phyloP scores from a whole-genome alignment of 768 basidiomycete genomes.

The Mycena galericulata region DNA sequence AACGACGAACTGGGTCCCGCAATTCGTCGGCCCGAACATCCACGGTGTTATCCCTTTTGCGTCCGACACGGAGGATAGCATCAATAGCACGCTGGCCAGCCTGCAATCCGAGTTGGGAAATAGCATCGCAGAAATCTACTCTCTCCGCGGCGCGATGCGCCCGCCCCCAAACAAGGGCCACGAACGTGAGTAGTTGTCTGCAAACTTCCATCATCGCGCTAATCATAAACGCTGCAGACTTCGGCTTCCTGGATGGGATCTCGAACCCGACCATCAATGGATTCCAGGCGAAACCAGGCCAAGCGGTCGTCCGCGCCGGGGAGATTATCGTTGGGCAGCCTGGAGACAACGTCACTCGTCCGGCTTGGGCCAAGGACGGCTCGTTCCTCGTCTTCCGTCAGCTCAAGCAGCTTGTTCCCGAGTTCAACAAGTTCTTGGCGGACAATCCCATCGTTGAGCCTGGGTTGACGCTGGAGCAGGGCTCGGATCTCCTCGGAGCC shows the following conservation, averaged over 20 bases:
- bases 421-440: too few relatives aligned
- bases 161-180: slow-evolving; percentile 36
- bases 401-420: too few relatives aligned
- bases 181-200: slow-evolving; percentile 40
- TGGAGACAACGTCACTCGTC: too few relatives aligned
- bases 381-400: too few relatives aligned
- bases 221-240: slow-evolving; percentile 25
- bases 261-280: slow-evolving; percentile 24
- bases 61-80: neutral
- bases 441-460: too few relatives aligned
- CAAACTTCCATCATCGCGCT: too few relatives aligned
- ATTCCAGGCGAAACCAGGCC: slow-evolving; percentile 24
- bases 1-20: neutral
- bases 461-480: too few relatives aligned
- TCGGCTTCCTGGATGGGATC: slow-evolving; percentile 26
- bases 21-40: neutral
- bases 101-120: slow-evolving; percentile 11
- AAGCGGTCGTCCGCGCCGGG: slow-evolving; percentile 27
- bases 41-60: neutral
- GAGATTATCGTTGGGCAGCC: slow-evolving; percentile 40
- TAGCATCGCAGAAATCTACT: slow-evolving; percentile 25
- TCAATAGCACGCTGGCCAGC: neutral
- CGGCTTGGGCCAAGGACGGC: too few relatives aligned
- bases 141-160: slow-evolving; percentile 34
- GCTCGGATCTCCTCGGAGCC: too few relatives aligned